Evolutionary conservation across 192 early-diverging fungal species (phyloP).

Genomic region (Podila epicladia): DNA sequence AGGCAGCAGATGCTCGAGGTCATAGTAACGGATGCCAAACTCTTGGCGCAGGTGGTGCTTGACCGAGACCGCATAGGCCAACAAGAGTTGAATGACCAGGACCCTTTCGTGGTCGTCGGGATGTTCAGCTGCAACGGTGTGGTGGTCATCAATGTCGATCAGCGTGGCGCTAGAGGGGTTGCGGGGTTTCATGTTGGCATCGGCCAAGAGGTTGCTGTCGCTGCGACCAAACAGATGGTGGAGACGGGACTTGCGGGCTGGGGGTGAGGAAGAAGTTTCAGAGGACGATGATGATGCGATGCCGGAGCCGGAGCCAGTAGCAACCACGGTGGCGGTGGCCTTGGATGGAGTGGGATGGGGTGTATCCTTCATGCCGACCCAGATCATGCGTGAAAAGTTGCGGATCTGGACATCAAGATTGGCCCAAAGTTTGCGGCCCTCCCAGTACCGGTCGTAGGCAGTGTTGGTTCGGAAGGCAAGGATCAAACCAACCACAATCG

Average conservation of each 20-base stretch:
- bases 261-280: not conserved
- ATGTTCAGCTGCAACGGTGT: not conserved
- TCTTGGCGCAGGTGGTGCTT: slow-evolving; percentile 66
- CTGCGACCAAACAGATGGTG: slow-evolving; percentile 31
- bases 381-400: slow-evolving; percentile 52
- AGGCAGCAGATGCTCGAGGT: slow-evolving; percentile 60
- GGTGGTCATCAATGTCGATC: slow-evolving; percentile 6
- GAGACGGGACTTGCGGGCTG: slow-evolving; percentile 1
- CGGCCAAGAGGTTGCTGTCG: slow-evolving; percentile 2
- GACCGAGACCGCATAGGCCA: slow-evolving; percentile 56
- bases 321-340: not conserved
- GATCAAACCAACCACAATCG: slow-evolving; percentile 50
- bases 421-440: slow-evolving; percentile 54
- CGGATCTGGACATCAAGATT: slow-evolving; percentile 48
- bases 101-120: slow-evolving; percentile 54
- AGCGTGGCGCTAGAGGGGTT: slow-evolving; percentile 15
- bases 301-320: slow-evolving; percentile 9
- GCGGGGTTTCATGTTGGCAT: not conserved
- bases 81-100: slow-evolving; percentile 51
- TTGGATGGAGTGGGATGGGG: not conserved
- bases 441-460: slow-evolving; percentile 55
- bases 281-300: slow-evolving; percentile 11
- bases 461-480: slow-evolving; percentile 53
- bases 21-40: slow-evolving; percentile 58
- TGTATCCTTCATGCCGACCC: slow-evolving; percentile 49